Base-by-base conservation (phyloP, 2,329 filamentous ascomycete species). In the Nakataea oryzae region DNA sequence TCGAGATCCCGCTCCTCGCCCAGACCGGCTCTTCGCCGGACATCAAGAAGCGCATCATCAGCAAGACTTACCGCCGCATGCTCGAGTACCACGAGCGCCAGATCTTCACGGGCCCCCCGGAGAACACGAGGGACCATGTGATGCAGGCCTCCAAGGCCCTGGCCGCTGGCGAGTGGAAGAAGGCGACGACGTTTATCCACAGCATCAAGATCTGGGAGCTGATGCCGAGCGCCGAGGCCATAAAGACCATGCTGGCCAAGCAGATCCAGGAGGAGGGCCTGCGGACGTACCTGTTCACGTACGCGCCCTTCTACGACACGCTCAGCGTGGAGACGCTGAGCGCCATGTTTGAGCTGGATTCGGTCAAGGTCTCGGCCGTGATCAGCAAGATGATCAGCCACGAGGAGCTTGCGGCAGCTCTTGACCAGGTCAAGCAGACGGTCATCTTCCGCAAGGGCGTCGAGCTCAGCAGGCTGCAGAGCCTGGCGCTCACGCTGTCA, bases 391-490 rank as follows among this genome's bases (percentile, higher is more conserved):
- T 99, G 95, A 97, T 99, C 76, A 96, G 92, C 71, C 95, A 99
- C 80, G 95, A 99, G 78, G 95, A 99, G 77, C 87, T 99, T 59
- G 91, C 90, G 12, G 95, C 95, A 56, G 96, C 95, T 50, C 86
- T 99, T 30, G 96, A 99, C 80, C 95, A 99, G 79, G 93, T 99
- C 78, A 97, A 96, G 71, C 88, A 90, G 68, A 96, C 91, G 60
- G 91, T 99, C 77, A 95, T 97, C 79, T 99, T 99, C 90, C 89
- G 95, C 77, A 97, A 99, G 87, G 96, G 95, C 64, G 95, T 99
- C 66, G 96, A 99, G 82, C 86, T 99, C 67, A 96, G 91, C 72
- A 87, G 96, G 69, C 86, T 99, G 67, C 95, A 99, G 79, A 96
- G 91, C 75, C 83, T 99, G 72, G 93, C 96, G 34, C 87, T 99